Percentiles rank a stretch among this genome's conserved stretches.
Evolutionary conservation across 2,329 filamentous ascomycete genomes (phyloP).

Genomic region (Hymenoscyphus occultus): DNA sequence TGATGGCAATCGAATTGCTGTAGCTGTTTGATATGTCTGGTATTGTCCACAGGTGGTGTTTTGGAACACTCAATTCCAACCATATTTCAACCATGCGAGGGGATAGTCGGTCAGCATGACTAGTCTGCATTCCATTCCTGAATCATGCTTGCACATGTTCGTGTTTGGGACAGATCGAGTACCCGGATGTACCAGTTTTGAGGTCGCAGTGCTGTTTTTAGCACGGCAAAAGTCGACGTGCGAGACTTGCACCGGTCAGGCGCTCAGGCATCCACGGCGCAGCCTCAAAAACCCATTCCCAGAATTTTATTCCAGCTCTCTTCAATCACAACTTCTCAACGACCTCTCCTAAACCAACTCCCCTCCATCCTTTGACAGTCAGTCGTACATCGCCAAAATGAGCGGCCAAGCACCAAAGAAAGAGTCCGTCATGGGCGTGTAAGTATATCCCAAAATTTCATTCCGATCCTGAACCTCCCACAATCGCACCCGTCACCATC

Average conservation of each 20-base stretch:
- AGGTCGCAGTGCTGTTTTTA: neutral
- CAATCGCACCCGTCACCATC: constrained; percentile 10
- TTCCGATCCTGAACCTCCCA: constrained; percentile 28
- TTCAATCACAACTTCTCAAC: constrained; percentile 24
- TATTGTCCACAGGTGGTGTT: neutral
- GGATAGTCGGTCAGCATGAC: no score
- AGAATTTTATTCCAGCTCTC: constrained; percentile 21
- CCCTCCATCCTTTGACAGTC: constrained; percentile 54
- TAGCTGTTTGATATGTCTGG: neutral
- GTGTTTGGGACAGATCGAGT: no score
- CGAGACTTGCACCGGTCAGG: no score
- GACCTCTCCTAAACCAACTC: constrained; percentile 46
- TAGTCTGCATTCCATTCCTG: no score
- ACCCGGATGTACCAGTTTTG: no score
- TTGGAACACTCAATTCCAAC: neutral
- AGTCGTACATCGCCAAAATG: constrained; percentile 33
- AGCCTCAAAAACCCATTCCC: constrained; percentile 17
- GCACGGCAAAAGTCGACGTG: neutral
- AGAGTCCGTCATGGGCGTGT: constrained; percentile 65
- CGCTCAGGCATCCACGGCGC: no score
- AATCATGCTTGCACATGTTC: no score
- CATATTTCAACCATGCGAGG: no score
- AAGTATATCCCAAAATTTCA: constrained; percentile 39
- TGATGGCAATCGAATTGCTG: neutral
- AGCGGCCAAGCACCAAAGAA: constrained; percentile 54